Base-by-base conservation (phyloP, 192 early-diverging fungal genomes). In the Gamsiella multidivaricata region DNA sequence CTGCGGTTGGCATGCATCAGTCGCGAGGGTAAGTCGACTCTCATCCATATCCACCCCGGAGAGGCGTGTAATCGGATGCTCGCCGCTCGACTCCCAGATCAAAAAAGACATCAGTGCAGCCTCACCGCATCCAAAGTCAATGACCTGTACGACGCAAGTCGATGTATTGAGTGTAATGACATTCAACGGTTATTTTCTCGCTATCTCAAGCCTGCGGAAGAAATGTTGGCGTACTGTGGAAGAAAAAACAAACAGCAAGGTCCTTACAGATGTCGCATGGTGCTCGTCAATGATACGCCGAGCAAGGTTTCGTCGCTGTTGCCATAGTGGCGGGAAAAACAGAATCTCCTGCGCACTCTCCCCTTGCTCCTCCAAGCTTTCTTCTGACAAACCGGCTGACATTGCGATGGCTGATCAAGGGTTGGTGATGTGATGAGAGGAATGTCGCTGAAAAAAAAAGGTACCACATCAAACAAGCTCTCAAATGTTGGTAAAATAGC, bases 41-140 rank as follows among this genome's bases (percentile, higher is more conserved):
- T 22, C 42, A 68, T 80, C 70, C n/a, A 95, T 54, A 58, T 97
- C 95, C 49, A 97, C 70, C 9, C 95, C 94, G 41, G 71, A 84
- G 18, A 97, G 78, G 33, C 65, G 74, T 0, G 78, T 84, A 23
- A 94, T 89, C 37, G 75, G 82, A 43, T 81, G 58, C 63, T 90
- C 87, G 18, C 86, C 82, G 14, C 52, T 52, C 23, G 80, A 72
- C 43, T 70, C 65, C 11, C 80, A 72, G 9, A 88, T 65, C 17
- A 97, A 83, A 51, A 91, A 89, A 12, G 87, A 79, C 5, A 93
- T 70, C 46, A 97, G 61, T 18, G 88, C 81, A 20, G 89, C 95
- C 52, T 94, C 93, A 43, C 96, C 96, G 78, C 95, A 96, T 1
- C 96, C 96, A 52, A 91, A 84, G 61, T 97, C 96, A 22, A 94